phyloP scores from a whole-genome alignment of 371 early-diverging fungal genomes.

The Smittium culicis region DNA sequence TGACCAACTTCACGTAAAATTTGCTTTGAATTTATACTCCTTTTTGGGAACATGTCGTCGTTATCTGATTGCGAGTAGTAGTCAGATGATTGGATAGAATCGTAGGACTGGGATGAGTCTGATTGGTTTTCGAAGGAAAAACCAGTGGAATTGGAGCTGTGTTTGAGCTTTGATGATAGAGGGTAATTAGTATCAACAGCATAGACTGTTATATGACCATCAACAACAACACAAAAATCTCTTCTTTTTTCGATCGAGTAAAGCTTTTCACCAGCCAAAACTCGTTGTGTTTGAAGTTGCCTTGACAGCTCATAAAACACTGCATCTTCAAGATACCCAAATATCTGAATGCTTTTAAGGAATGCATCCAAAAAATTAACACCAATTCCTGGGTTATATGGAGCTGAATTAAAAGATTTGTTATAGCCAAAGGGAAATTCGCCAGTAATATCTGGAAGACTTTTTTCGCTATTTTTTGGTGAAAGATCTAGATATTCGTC shows the following conservation, averaged over 20 bases:
- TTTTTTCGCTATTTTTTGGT: too few species aligned
- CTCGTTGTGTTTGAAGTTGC: conserved; percentile 66
- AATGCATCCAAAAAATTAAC: too few species aligned
- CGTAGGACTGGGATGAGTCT: not conserved
- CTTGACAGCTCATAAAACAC: conserved; percentile 90
- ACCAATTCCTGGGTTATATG: too few species aligned
- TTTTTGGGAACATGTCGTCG: not conserved
- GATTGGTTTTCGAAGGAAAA: not conserved
- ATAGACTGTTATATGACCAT: conserved; percentile 79
- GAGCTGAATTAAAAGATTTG: too few species aligned
- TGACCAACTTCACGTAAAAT: conserved; percentile 70
- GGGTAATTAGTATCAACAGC: conserved; percentile 22
- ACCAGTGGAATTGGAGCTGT: not conserved
- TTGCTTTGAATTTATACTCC: conserved; percentile 37
- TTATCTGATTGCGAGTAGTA: not conserved
- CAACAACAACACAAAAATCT: conserved; percentile 88
- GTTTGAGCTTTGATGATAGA: conserved; percentile 2
- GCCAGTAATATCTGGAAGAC: too few species aligned
- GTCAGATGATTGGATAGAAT: not conserved
- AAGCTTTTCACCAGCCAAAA: conserved; percentile 75
- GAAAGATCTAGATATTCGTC: too few species aligned
- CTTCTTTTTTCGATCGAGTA: conserved; percentile 44
- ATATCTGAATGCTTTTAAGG: too few species aligned
- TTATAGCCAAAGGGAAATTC: too few species aligned
- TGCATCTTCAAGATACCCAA: conserved; percentile 89